Evolutionary conservation across 306 rosid genomes (phyloP).

Genomic region (Macrotyloma uniflorum): DNA sequence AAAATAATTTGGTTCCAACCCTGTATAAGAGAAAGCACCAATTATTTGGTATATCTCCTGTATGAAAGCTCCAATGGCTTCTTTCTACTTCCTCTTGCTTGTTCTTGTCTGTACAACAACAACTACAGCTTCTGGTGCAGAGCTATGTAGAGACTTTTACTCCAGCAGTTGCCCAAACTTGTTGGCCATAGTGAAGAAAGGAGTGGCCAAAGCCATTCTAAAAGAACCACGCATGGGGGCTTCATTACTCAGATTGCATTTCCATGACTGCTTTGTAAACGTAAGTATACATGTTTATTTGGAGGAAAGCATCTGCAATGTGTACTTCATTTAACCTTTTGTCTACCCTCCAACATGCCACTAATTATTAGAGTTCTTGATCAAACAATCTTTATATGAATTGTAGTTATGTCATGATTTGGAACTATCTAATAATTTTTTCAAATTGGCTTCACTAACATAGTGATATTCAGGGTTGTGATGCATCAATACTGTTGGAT

Average conservation of each 20-base stretch:
- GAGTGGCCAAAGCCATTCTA: slow-evolving; percentile 46
- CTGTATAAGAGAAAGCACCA: not conserved
- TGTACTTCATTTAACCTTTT: not conserved
- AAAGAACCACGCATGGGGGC: slow-evolving; percentile 57
- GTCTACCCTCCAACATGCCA: no score
- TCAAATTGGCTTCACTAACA: no score
- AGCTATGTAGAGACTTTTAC: slow-evolving; percentile 45
- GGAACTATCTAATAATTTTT: no score
- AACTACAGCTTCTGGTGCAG: slow-evolving; percentile 23
- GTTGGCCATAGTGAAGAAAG: slow-evolving; percentile 43
- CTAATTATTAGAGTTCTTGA: no score
- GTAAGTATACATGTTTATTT: slow-evolving; percentile 51
- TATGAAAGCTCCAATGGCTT: slow-evolving; percentile 42
- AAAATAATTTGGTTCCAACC: not conserved
- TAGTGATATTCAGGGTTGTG: slow-evolving; percentile 57
- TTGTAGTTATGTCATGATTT: no score
- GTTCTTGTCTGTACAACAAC: slow-evolving; percentile 35
- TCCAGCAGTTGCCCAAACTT: slow-evolving; percentile 48
- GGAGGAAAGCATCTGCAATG: no score
- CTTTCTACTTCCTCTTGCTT: slow-evolving; percentile 38
- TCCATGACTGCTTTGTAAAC: slow-evolving; percentile 74
- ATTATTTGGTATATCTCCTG: not conserved
- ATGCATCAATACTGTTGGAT: slow-evolving; percentile 63
- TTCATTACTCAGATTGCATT: slow-evolving; percentile 65
- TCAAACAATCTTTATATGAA: no score